Conservation (phyloP, 768 basidiomycete genomes). For the Russula olivacea region DNA sequence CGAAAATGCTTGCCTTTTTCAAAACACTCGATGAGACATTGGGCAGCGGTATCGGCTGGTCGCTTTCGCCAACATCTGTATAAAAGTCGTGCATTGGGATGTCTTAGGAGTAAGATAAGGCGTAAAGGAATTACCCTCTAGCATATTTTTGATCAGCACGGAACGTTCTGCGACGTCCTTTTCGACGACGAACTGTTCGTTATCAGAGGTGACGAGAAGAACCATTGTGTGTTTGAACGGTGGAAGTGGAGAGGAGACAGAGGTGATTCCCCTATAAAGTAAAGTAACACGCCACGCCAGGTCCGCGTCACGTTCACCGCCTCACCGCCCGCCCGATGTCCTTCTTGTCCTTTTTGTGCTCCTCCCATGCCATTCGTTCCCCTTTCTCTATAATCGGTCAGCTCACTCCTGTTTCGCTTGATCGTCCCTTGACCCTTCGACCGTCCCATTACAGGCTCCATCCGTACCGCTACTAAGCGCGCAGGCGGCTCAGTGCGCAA, state of each 20-base stretch:
- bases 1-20: slow-evolving; percentile 64
- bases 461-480: slow-evolving; percentile 93
- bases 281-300: background rate
- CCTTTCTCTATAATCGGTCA: slow-evolving; percentile 48
- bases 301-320: background rate
- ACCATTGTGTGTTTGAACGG: slow-evolving; percentile 50
- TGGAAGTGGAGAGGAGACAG: background rate
- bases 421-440: slow-evolving; percentile 37
- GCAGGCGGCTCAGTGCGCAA: slow-evolving; percentile 94
- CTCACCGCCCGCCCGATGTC: slow-evolving; percentile 41
- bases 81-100: slow-evolving; percentile 12
- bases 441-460: slow-evolving; percentile 38
- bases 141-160: slow-evolving; percentile 99
- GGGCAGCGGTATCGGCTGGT: slow-evolving; percentile 90
- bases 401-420: background rate
- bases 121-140: slow-evolving; percentile 61
- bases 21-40: slow-evolving; percentile 90
- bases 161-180: slow-evolving; percentile 92
- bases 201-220: slow-evolving; percentile 89
- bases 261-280: background rate
- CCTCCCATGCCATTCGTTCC: slow-evolving; percentile 33
- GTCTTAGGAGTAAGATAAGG: slow-evolving; percentile 9
- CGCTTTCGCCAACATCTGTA: slow-evolving; percentile 87
- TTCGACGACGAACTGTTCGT: slow-evolving; percentile 89
- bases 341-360: slow-evolving; percentile 42